Evolutionary conservation across 768 basidiomycete genomes (phyloP), one percentile per base, ranked within the genome.

Genomic region (Tephrocybe sp.): DNA sequence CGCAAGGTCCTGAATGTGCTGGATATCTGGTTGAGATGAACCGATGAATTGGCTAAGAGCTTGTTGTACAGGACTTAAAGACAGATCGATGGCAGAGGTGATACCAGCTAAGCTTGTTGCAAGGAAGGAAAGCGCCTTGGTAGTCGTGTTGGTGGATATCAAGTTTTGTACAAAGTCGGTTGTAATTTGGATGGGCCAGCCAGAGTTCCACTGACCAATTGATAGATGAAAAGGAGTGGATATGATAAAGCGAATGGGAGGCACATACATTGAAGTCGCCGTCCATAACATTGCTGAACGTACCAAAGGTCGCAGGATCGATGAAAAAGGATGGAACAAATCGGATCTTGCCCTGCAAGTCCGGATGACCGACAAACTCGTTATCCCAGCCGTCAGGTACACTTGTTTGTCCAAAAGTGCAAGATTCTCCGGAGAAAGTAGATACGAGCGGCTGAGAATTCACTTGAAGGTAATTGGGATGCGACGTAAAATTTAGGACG

Each of bases 121-220:
- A 60, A 47, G 61, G 44, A 45, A 68, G 27, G 44, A 67, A 13
- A 24, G 40, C 32, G 9, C 35, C n/a, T 49, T 34, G 15, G 21
- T 26, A 3, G 38, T 18, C 25, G 30, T 30, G 9, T 19, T 5
- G 19, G 26, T 18, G 34, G 44, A 37, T 9, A 53, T 27, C 38
- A 50, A 26, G 12, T 42, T 50, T 38, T 30, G 44, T n/a, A 70
- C 72, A 45, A 72, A 74, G 22, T 65, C 60, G 8, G 69, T 64
- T 4, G 74, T 84, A 9, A 87, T 64, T 64, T 84, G 64, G 52
- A 76, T 75, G 2, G 91, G 89, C 91, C 91, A 93, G 30, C 74
- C 91, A 22, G 78, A 77, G 63, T 93, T 89, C 86, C 86, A 93
- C 82, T 86, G 39, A n/a, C n/a, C n/a, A n/a, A n/a, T n/a, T n/a